phyloP scores from a whole-genome alignment of 352 stramenopile genomes.

The Phytopythium kandeliae region DNA sequence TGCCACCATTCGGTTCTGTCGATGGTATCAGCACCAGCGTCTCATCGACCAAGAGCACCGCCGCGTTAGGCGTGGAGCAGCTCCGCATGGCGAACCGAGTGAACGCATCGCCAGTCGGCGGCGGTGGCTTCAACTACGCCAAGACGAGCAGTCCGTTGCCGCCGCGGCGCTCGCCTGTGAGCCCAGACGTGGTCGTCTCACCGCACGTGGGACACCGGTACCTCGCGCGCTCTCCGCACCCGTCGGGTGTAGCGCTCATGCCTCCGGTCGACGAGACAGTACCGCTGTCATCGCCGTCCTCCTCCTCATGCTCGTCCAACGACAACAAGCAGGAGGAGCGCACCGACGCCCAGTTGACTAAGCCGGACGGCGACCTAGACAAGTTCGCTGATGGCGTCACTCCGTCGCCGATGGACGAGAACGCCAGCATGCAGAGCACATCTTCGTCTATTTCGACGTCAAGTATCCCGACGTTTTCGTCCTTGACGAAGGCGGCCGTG shows the following conservation, averaged over 20 bases:
- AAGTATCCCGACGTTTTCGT: not conserved
- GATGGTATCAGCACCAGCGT: conserved; percentile 30
- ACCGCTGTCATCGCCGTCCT: conserved; percentile 14
- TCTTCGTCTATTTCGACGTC: not conserved
- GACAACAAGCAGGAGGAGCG: not conserved
- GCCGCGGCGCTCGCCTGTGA: conserved; percentile 1
- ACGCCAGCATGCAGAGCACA: too few species aligned
- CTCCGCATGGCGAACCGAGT: conserved; percentile 5
- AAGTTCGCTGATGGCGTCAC: not conserved
- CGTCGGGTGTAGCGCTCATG: conserved; percentile 53
- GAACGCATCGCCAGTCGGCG: not conserved
- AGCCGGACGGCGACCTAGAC: not conserved
- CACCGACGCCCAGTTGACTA: not conserved
- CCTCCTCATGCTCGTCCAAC: not conserved
- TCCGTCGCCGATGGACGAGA: not conserved
- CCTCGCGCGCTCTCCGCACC: conserved; percentile 2
- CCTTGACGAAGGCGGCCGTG: not conserved
- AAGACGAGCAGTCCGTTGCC: conserved; percentile 1
- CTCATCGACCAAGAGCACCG: conserved; percentile 1
- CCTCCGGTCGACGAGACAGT: conserved; percentile 61
- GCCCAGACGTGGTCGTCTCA: not conserved
- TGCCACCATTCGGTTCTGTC: conserved; percentile 26
- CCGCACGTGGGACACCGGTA: not conserved
- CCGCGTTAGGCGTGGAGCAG: conserved; percentile 2
- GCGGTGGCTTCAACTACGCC: not conserved